Base-by-base conservation (phyloP, 495 filamentous ascomycete genomes). In the Annulohypoxylon stygium region DNA sequence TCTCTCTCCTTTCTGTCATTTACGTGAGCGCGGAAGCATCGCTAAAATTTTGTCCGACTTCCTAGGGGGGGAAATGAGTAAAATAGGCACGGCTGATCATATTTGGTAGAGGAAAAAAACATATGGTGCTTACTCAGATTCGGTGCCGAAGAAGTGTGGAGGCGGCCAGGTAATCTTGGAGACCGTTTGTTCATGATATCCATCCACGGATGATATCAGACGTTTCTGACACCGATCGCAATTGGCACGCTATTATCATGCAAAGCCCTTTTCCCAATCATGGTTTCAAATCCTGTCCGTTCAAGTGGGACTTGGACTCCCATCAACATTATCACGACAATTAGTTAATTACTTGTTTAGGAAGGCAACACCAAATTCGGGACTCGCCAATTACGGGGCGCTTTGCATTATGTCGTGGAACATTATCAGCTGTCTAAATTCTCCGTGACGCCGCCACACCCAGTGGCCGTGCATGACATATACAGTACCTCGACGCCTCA, bases 391-490 rank as follows among this genome's bases (percentile, higher is more conserved):
- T 11, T 43, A 43, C 39, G 4, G 39, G 36, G 8, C 36, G 36
- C 36, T 14, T 20, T 51, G 60, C 43, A 20, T 23, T n/a, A 62
- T 62, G 60, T 37, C 6, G 60, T 62, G 60, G 11, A 62, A 62
- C 60, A 51, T 51, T 10, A 47, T 47, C 16, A 47, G 33, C 33
- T 43, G 16, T 50, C 18, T 54, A 14, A 33, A 47, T 47, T 47
- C 43, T 47, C 43, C 43, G 43, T 20, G 43, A 47, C 12, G 43
- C 43, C 4, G 16, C 30, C 30, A 30, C 30, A 30, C 30, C 1
- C 30, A 30, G 30, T 47, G 43, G 5, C 4, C 16, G 18, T 47
- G 43, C 43, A 47, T 47, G 16, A 14, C 43, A 47, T 43, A 43
- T 43, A 43, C 4, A 4, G 11, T n/a, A n/a, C 37, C 7, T 43